phyloP scores from a whole-genome alignment of 1,284 basidiomycete genomes.

The Cystobasidium slooffiae region DNA sequence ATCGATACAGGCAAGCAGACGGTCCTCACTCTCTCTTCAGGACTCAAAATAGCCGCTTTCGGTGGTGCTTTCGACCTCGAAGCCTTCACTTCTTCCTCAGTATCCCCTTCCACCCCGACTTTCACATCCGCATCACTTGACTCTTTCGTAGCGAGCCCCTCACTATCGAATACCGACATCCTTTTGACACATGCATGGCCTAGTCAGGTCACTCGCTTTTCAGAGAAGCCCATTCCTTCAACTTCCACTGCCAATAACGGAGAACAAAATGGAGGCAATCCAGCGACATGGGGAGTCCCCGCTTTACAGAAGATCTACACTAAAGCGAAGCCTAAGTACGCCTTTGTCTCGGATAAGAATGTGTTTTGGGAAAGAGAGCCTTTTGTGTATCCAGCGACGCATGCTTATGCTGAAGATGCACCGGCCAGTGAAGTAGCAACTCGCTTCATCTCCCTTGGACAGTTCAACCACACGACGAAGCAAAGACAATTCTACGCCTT shows the following conservation, averaged over 20 bases:
- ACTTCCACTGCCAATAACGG: not conserved
- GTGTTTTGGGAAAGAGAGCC: slow-evolving; percentile 92
- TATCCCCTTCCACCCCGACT: slow-evolving; percentile 65
- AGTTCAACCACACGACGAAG: slow-evolving; percentile 78
- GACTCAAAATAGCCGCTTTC: slow-evolving; percentile 81
- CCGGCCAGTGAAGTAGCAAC: slow-evolving; percentile 17
- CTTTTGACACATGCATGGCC: slow-evolving; percentile 82
- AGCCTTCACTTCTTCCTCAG: slow-evolving; percentile 58
- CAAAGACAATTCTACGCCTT: slow-evolving; percentile 85
- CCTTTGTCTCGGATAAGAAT: slow-evolving; percentile 66
- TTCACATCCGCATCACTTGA: slow-evolving; percentile 73
- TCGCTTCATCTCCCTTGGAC: slow-evolving; percentile 69
- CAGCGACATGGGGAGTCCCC: slow-evolving; percentile 25
- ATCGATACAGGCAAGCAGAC: slow-evolving; percentile 72
- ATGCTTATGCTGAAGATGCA: slow-evolving; percentile 65
- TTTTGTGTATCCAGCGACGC: slow-evolving; percentile 68
- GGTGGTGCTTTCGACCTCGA: slow-evolving; percentile 74
- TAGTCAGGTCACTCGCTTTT: slow-evolving; percentile 64
- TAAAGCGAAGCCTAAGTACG: slow-evolving; percentile 70
- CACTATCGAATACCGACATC: slow-evolving; percentile 67
- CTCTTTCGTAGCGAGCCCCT: slow-evolving; percentile 69
- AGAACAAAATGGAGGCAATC: not conserved
- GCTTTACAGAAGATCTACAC: slow-evolving; percentile 45
- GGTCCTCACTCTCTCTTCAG: slow-evolving; percentile 77
- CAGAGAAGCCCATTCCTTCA: slow-evolving; percentile 29